Percentiles rank a stretch among this genome's conserved stretches.
phyloP scores from a whole-genome alignment of 805 yeast genomes.

The Grigorovia yakushimaensis region DNA sequence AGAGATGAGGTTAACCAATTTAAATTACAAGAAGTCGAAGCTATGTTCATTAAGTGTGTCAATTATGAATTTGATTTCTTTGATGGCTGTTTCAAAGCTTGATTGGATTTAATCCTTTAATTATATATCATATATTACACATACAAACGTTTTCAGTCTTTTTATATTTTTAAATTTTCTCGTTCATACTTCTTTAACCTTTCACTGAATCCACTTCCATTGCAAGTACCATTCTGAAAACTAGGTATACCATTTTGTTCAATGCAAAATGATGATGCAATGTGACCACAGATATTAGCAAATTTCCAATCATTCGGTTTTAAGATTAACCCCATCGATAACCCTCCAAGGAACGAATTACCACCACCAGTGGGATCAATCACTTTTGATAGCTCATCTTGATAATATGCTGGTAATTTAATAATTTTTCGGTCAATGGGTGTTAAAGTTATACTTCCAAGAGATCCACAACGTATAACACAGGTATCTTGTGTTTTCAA shows the following conservation, averaged over 20 bases:
- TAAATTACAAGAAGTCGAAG: neutral
- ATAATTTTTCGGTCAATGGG: neutral
- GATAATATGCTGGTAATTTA: constrained; percentile 73
- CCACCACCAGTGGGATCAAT: constrained; percentile 96
- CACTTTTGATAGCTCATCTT: constrained; percentile 34
- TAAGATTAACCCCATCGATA: constrained; percentile 50
- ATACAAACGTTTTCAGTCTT: neutral
- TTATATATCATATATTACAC: no score
- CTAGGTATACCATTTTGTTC: constrained; percentile 72
- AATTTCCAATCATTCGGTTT: constrained; percentile 36
- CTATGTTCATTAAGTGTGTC: constrained; percentile 28
- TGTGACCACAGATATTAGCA: constrained; percentile 58
- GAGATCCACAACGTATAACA: constrained; percentile 66
- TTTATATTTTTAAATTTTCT: no score
- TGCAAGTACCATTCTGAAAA: constrained; percentile 43
- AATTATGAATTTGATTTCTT: constrained; percentile 38
- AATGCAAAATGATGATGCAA: constrained; percentile 74
- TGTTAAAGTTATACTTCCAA: constrained; percentile 51
- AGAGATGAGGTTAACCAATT: constrained; percentile 33
- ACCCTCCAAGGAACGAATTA: constrained; percentile 78
- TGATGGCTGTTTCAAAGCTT: constrained; percentile 35
- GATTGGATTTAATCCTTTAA: no score
- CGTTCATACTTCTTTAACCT: constrained; percentile 35
- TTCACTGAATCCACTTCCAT: constrained; percentile 38
- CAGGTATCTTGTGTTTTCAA: constrained; percentile 29